These are phyloP conservation scores for Brassica rapa DNA, from an alignment of 345 rosid species.

Conservation along the genomic window DNA sequence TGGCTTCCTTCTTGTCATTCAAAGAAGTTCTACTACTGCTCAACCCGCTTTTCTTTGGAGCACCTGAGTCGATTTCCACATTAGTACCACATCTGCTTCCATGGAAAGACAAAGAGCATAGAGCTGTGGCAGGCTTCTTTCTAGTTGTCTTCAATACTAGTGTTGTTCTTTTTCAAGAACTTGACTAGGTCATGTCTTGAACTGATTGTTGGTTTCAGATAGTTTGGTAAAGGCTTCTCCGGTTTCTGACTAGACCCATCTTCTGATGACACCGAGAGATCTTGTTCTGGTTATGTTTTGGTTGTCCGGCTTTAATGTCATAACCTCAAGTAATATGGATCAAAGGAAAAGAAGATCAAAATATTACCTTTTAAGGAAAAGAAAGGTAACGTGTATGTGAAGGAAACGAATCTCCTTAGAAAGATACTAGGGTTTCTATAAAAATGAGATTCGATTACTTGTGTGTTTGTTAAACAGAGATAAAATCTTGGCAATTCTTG, in stretches of 20 bases:
- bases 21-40: constrained; percentile 20
- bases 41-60: constrained; percentile 34
- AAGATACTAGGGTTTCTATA: constrained; percentile 26
- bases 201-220: constrained; percentile 13
- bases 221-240: constrained; percentile 49
- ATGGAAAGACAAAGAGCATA: constrained; percentile 46
- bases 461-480: constrained; percentile 32
- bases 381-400: constrained; percentile 26
- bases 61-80: constrained; percentile 30
- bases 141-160: constrained; percentile 40
- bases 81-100: constrained; percentile 36
- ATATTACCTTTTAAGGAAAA: neutral
- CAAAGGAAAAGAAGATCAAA: neutral
- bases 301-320: constrained; percentile 51
- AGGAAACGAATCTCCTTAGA: constrained; percentile 14
- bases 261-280: constrained; percentile 24
- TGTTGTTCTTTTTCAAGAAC: constrained; percentile 41
- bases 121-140: constrained; percentile 36
- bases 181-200: constrained; percentile 49
- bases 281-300: constrained; percentile 41
- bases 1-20: constrained; percentile 24
- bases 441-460: constrained; percentile 23
- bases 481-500: constrained; percentile 29
- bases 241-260: constrained; percentile 35
- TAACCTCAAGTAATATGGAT: neutral